Evolutionary conservation across 1,139 yeast genomes (phyloP).

Genomic region (Diutina siamensis): DNA sequence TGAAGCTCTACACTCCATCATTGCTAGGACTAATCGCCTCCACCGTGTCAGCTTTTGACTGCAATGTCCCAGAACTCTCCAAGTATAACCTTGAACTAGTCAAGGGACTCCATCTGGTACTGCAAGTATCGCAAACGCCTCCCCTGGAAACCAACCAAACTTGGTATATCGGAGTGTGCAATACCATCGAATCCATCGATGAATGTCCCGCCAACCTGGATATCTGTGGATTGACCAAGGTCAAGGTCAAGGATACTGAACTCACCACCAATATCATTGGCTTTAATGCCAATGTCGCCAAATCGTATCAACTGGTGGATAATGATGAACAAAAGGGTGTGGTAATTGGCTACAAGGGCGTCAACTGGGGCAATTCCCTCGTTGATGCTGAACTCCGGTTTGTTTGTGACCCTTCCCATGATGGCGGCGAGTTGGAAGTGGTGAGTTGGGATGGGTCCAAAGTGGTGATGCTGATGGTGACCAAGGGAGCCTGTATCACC

Average conservation of each 20-base stretch:
- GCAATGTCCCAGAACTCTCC: conserved; percentile 29
- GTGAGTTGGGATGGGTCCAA: conserved; percentile 22
- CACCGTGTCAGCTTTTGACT: conserved; percentile 19
- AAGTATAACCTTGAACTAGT: conserved; percentile 33
- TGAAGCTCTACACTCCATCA: background rate
- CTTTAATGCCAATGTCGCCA: conserved; percentile 25
- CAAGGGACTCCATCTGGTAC: conserved; percentile 35
- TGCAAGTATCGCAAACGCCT: conserved; percentile 47
- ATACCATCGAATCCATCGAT: background rate
- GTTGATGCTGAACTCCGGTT: conserved; percentile 43
- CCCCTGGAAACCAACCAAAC: conserved; percentile 54
- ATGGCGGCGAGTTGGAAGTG: conserved; percentile 17
- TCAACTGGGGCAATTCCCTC: conserved; percentile 59
- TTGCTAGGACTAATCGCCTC: background rate
- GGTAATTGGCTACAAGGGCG: conserved; percentile 36
- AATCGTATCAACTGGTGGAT: conserved; percentile 15
- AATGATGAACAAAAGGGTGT: conserved; percentile 29
- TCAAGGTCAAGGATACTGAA: conserved; percentile 29
- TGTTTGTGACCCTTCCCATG: conserved; percentile 25
- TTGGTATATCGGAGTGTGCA: conserved; percentile 33
- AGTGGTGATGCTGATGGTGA: conserved; percentile 17
- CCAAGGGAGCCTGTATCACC: conserved; percentile 30
- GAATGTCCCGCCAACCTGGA: conserved; percentile 62
- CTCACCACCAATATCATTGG: conserved; percentile 48
- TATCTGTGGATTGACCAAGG: conserved; percentile 52